phyloP scores from a whole-genome alignment of 371 early-diverging fungal genomes.

The Mortierella sp. region DNA sequence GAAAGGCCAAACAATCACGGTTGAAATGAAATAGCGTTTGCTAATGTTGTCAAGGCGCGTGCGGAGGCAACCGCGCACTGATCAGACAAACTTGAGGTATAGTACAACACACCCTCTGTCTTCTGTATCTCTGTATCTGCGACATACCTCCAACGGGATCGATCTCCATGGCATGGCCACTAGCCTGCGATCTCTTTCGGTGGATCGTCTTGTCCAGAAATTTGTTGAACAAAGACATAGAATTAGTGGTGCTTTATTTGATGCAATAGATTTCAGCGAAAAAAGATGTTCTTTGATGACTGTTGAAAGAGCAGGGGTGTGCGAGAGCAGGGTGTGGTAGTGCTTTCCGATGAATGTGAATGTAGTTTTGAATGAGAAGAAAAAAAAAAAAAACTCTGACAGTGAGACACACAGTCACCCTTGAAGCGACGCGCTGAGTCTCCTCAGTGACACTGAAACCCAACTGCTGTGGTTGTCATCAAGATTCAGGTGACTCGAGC shows the following conservation, averaged over 20 bases:
- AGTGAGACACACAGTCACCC: conserved; percentile 8
- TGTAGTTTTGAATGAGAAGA: not conserved
- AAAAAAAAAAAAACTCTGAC: conserved; percentile 10
- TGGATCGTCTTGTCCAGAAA: conserved; percentile 39
- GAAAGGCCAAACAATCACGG: too few species aligned
- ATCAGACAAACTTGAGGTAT: not conserved
- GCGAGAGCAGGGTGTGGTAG: too few species aligned
- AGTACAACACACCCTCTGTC: not conserved
- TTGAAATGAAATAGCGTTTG: too few species aligned
- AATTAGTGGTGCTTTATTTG: not conserved
- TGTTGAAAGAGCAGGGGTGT: too few species aligned
- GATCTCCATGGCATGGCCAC: conserved; percentile 15
- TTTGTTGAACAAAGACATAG: conserved; percentile 44
- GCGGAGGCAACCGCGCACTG: not conserved
- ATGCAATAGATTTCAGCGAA: too few species aligned
- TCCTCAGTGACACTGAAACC: too few species aligned
- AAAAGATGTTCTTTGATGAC: not conserved
- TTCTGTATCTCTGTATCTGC: not conserved
- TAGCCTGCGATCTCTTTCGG: conserved; percentile 13
- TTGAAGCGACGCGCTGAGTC: too few species aligned
- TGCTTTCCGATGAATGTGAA: too few species aligned
- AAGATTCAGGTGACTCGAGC: too few species aligned
- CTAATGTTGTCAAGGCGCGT: too few species aligned
- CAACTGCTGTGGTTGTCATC: too few species aligned
- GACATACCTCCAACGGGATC: conserved; percentile 21